Evolutionary conservation across 2,329 filamentous ascomycete species (phyloP), one percentile per base, ranked within the genome.

Genomic region (Apiospora malaysiana): DNA sequence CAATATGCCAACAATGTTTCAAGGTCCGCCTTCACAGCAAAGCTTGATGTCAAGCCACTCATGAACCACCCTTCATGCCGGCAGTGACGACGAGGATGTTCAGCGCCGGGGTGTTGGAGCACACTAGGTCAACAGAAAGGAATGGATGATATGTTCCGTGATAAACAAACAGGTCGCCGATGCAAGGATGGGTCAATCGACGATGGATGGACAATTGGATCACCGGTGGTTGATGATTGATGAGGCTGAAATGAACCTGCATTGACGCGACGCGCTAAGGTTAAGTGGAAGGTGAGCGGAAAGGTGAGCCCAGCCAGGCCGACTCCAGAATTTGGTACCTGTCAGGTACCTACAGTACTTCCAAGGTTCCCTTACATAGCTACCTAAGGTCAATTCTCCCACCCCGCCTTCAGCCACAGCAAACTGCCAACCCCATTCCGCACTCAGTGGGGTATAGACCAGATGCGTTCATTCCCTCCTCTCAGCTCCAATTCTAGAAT

Each of bases 231-330:
- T 63, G 56, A 63, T 63, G 56, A 63, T 63, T 63, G 56, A 63
- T 63, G 56, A 63, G 56, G 56, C 56, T 63, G 56, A 63, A 63
- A 63, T 63, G 32, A 63, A 63, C 56, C 32, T 63, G 56, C 56
- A 63, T 40, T 63, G 56, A 63, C 56, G 56, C 56, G 56, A 63
- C 56, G 32, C 27, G 56, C 56, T 63, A 63, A 23, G 10, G 56
- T 32, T 63, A 63, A 23, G 10, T 8, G 18, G 14, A 32, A 32
- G 14, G 49, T 16, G 32, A 32, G 32, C 32, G 32, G 32, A 32
- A 32, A 32, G 32, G 32, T 6, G 32, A 32, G 32, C 32, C 32
- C 32, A 32, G 32, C 32, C 32, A 32, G 32, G 3, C 32, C 32
- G 32, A 32, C 32, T 32, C 32, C 32, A 32, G 32, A 32, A 32